These are phyloP conservation scores for Scytalidium sp. DNA, from an alignment of 2,329 filamentous ascomycete genomes.

Conservation along the genomic window DNA sequence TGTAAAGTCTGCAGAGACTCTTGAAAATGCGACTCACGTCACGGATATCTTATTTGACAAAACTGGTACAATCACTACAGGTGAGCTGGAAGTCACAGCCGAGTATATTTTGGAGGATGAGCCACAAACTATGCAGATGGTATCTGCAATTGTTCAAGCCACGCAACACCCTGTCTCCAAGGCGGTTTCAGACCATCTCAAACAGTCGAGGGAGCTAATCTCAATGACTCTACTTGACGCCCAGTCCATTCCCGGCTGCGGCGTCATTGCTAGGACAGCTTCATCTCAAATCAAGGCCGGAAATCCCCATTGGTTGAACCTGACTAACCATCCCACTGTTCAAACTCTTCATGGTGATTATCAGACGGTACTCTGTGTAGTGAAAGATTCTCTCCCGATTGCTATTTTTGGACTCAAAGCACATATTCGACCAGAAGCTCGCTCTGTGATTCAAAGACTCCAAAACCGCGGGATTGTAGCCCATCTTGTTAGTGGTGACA, in stretches of 20 bases:
- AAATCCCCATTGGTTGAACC: constrained; percentile 46
- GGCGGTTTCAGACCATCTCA: background rate
- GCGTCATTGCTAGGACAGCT: constrained; percentile 39
- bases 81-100: constrained; percentile 43
- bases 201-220: background rate
- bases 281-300: no score
- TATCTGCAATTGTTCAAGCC: background rate
- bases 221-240: background rate
- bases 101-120: constrained; percentile 21
- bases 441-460: constrained; percentile 32
- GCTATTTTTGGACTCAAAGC: constrained; percentile 48
- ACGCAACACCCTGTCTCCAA: background rate
- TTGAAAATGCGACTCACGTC: constrained; percentile 59
- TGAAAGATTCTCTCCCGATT: constrained; percentile 29
- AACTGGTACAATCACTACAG: constrained; percentile 70
- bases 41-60: constrained; percentile 77
- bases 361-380: constrained; percentile 46
- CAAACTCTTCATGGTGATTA: constrained; percentile 31
- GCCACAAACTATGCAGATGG: background rate
- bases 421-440: constrained; percentile 40
- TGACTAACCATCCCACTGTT: constrained; percentile 30
- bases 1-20: constrained; percentile 62
- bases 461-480: constrained; percentile 37
- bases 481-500: constrained; percentile 51
- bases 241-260: constrained; percentile 36